Evolutionary conservation across 2,329 filamentous ascomycete genomes (phyloP), one percentile per base, ranked within the genome.

Genomic region (Trichothecium roseum): DNA sequence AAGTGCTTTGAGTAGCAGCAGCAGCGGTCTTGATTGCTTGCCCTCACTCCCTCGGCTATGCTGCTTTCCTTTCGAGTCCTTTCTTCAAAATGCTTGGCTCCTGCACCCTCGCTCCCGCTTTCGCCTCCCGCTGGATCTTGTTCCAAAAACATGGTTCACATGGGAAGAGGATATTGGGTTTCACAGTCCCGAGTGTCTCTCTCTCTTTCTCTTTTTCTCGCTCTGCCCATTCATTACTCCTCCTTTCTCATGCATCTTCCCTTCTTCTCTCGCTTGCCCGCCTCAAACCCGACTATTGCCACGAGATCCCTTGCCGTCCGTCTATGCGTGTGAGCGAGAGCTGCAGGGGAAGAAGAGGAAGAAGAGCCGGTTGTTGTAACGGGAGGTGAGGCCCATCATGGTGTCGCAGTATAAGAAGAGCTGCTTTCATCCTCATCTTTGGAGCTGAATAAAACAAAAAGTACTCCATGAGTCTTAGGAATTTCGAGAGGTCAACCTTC

Each of bases 121-220:
- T 56, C 47, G 48, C 50, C 49, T 55, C 48, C 48, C 45, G 47
- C 46, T 47, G 49, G 45, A 39, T 47, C 49, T n/a, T 55, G 51
- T 55, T 46, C 52, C 45, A 55, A 56, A 54, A 46, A 51, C 45
- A 40, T 52, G 53, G 49, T 54, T 54, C 51, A 56, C 45, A 52
- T 57, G 51, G 47, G 40, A 50, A n/a, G 20, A 10, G 20, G 53
- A 49, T 52, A 47, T 55, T 51, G 46, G 47, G 55, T 58, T 46
- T 49, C 49, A 56, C 56, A 55, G 42, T n/a, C 13, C n/a, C 8
- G 18, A 24, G 10, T 34, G 16, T 26, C 15, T 34, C 6, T 29
- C 6, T 10, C 10, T 24, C 10, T 24, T 10, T 24, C 20, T 6
- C 10, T n/a, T n/a, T n/a, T n/a, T n/a, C n/a, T n/a, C n/a, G n/a